Base-by-base conservation (phyloP, 805 yeast species). In the Pichia eremophila region DNA sequence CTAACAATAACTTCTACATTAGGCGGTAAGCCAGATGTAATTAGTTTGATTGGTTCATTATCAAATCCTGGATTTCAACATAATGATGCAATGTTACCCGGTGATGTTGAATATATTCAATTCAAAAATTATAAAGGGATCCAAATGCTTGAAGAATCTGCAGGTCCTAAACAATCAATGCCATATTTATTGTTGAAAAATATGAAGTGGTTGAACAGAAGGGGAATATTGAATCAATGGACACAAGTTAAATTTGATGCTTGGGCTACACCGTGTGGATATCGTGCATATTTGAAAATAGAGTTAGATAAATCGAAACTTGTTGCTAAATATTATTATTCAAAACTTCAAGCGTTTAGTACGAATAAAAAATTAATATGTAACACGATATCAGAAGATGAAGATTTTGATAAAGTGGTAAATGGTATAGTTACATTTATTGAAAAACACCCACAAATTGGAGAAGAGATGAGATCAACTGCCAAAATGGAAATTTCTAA, bases 101-200 rank as follows among this genome's bases (percentile, higher is more conserved):
- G 54, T 6, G 59, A 56, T 7, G 32, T 61, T 29, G 54, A 54
- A 3, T 64, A 60, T 40, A 52, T 63, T 29, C 65, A 63, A 34
- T 51, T 60, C 38, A 56, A 56, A n/a, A 60, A 55, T 28, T 53
- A 54, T 43, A 63, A 60, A 42, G 64, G 64, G 1, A 57, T 55
- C 8, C 61, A 62, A 12, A 41, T 63, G 27, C 41, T 62, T 19
- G 45, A 34, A 44, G 52, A 38, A 44, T 46, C 36, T 27, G 42
- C 39, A 43, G 44, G 39, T 27, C 40, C 48, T 5, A 51, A 50
- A 8, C 54, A 57, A 39, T 39, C 54, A 2, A 36, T 44, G 10
- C 43, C 38, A 3, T 45, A 39, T 28, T 48, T 49, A 7, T 38
- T 48, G 27, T 49, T 48, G 8, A 44, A 44, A 34, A 48, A 55